Percentiles rank a stretch among this genome's conserved stretches.
Conservation (phyloP, 371 early-diverging fungal species). For the Umbelopsis sp. region DNA sequence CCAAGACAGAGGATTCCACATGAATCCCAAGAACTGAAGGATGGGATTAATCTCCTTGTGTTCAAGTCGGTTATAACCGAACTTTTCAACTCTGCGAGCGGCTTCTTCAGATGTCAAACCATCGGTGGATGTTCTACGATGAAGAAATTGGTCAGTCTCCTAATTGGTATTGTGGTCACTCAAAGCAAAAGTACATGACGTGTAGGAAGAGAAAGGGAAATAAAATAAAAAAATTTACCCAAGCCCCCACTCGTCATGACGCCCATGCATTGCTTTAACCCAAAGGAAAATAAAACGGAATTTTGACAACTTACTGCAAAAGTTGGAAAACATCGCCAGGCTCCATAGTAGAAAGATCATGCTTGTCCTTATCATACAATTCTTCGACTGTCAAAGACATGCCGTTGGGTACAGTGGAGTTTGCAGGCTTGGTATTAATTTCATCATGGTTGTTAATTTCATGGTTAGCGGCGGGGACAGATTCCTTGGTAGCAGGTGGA, state of each 20-base stretch:
- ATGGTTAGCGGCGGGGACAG: not conserved
- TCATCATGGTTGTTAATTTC: not conserved
- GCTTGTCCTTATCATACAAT: constrained; percentile 79
- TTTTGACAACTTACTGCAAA: constrained; percentile 53
- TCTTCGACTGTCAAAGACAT: constrained; percentile 61
- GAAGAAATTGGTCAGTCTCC: not conserved
- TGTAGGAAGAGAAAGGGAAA: constrained; percentile 14
- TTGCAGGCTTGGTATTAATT: not conserved
- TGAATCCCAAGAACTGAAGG: constrained; percentile 84
- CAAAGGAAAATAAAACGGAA: not conserved
- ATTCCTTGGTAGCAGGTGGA: not conserved
- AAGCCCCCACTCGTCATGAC: constrained; percentile 8
- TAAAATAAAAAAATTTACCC: not conserved
- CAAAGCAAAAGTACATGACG: not conserved
- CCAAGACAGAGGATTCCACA: constrained; percentile 82
- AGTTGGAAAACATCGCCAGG: constrained; percentile 70
- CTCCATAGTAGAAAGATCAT: constrained; percentile 78
- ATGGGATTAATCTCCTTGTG: constrained; percentile 79
- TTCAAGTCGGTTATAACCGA: constrained; percentile 70
- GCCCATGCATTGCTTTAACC: not conserved
- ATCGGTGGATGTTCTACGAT: constrained; percentile 50
- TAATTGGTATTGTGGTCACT: not conserved
- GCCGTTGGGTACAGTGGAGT: constrained; percentile 9
- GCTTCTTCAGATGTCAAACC: constrained; percentile 70
- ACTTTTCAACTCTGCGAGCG: constrained; percentile 59